phyloP scores from a whole-genome alignment of 169 alveolate genomes.

The Eimeria acervulina region DNA sequence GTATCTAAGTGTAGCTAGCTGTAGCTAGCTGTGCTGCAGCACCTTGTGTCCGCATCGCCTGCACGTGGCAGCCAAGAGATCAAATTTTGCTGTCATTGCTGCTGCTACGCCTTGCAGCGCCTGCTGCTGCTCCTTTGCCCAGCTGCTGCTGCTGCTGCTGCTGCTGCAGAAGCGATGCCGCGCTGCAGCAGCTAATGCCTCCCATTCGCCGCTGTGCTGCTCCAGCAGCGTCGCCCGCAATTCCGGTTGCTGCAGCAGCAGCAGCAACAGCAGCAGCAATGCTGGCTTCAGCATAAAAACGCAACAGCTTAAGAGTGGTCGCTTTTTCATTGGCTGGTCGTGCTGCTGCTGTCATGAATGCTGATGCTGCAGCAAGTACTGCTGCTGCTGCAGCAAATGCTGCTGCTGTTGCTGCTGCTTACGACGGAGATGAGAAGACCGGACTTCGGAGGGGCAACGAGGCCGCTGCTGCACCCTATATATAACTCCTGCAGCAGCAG shows the following conservation, averaged over 20 bases:
- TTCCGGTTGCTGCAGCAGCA: slow-evolving; percentile 8
- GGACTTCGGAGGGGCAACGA: slow-evolving; percentile 8
- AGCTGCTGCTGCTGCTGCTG: neutral
- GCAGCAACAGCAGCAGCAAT: neutral
- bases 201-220: slow-evolving; percentile 35
- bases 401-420: slow-evolving; percentile 7
- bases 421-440: neutral
- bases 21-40: slow-evolving; percentile 30
- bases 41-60: slow-evolving; percentile 53
- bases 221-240: slow-evolving; percentile 34
- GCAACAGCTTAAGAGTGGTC: neutral
- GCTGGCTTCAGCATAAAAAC: neutral
- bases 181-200: slow-evolving; percentile 20
- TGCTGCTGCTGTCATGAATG: too few relatives aligned
- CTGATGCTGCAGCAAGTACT: neutral
- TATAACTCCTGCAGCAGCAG: slow-evolving; percentile 21
- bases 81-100: neutral
- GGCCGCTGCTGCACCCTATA: neutral
- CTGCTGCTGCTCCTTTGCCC: slow-evolving; percentile 1
- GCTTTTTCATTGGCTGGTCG: neutral
- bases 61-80: neutral
- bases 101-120: slow-evolving; percentile 13
- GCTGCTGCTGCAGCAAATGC: neutral
- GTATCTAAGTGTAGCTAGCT: slow-evolving; percentile 12
- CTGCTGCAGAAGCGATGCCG: neutral